Base-by-base conservation (phyloP, 2,329 filamentous ascomycete genomes). In the Simplicillium sp. region DNA sequence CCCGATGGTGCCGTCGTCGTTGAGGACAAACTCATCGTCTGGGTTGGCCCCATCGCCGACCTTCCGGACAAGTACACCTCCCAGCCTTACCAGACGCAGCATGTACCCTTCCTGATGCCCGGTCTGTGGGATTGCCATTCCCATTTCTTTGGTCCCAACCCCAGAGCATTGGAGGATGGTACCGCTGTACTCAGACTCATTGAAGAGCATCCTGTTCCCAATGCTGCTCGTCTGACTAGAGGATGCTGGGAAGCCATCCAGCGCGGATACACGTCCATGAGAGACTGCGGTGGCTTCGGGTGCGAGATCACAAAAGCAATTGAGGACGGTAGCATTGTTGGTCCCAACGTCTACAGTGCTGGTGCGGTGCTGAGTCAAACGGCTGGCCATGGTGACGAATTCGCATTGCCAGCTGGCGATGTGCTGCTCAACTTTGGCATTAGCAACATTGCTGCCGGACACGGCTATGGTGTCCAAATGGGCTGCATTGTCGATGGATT, bases 81-180 rank as follows among this genome's bases (percentile, higher is more conserved):
- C 6, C 48, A 44, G 2, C 44, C 54, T 3, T 53, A 59, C 43
- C 50, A 48, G 29, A 41, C 36, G 49, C 48, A 48, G 46, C 36
- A 38, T 15, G 64, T 72, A 12, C 60, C 62, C 1, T 61, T 67
- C 9, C 49, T 71, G 8, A 66, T 75, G 55, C 70, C 71, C 0
- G 71, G 71, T 3, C 59, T 76, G 16, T 75, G 70, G 70, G 71
- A 75, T 43, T 67, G 61, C 45, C 71, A 74, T 50, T 59, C 64
- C 1, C 71, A 75, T 49, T 70, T 67, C 45, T 46, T 60, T 4
- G 70, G 65, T n/a, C 42, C 53, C 4, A 52, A 52, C 15, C 36
- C 40, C 4, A 50, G 49, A 25, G 43, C 53, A 8, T 41, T 47
- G 9, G 38, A 38, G 16, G 39, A 55, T 40, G 48, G 51, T 38